Evolutionary conservation across 2,329 filamentous ascomycete species (phyloP).

Genomic region (Akanthomyces dipterigenus): DNA sequence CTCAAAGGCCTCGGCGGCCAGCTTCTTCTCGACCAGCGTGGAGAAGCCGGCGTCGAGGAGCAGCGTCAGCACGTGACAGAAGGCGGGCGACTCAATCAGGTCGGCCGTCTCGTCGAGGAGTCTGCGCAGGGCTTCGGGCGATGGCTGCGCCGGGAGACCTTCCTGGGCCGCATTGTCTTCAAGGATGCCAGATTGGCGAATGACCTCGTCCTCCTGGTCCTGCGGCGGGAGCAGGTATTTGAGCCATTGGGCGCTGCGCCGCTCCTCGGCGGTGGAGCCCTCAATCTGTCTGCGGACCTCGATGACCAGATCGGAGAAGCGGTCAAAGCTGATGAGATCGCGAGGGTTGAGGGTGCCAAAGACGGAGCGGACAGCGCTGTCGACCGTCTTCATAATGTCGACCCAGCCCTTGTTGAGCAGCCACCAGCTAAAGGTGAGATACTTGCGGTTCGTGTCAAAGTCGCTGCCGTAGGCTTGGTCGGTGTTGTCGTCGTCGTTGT

Average conservation of each 20-base stretch:
- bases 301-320: conserved; percentile 71
- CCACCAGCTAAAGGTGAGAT: conserved; percentile 98
- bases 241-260: conserved; percentile 61
- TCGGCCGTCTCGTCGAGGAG: conserved; percentile 94
- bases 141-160: conserved; percentile 33
- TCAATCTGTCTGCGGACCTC: conserved; percentile 83
- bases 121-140: conserved; percentile 61
- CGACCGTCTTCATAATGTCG: conserved; percentile 73
- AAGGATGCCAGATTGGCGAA: conserved; percentile 77
- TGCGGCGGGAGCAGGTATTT: conserved; percentile 72
- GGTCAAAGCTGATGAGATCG: conserved; percentile 77
- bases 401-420: conserved; percentile 85
- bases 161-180: conserved; percentile 37
- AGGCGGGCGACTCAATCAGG: conserved; percentile 87
- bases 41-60: conserved; percentile 86
- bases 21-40: conserved; percentile 73
- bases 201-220: conserved; percentile 74
- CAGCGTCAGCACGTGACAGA: conserved; percentile 76
- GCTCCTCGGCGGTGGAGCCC: conserved; percentile 43
- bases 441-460: conserved; percentile 91
- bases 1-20: conserved; percentile 74
- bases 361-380: conserved; percentile 78
- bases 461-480: conserved; percentile 84
- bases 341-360: conserved; percentile 86
- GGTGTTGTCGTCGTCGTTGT: conserved; percentile 81